Base-by-base conservation (phyloP, 306 rosid genomes). In the Rubus idaeus region DNA sequence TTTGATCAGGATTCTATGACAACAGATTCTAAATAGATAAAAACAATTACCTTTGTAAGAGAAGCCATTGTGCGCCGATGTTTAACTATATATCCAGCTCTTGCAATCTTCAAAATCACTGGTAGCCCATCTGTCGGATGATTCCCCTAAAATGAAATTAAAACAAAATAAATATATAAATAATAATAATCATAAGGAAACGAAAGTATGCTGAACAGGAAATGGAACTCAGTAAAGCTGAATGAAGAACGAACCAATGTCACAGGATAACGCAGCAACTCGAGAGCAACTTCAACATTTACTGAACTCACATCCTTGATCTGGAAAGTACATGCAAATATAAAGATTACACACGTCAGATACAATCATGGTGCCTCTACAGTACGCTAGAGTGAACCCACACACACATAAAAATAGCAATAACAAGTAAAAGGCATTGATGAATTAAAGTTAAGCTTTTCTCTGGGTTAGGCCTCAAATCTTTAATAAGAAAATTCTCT, bases 51-150 rank as follows among this genome's bases (percentile, higher is more conserved):
- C 98, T 95, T 91, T 0, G 91, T 92, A 67, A 91, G 78, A 40
- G 90, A 12, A 70, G 89, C 93, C 46, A 70, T 82, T 56, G 85
- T 74, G 35, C 84, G 86, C 35, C 97, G 83, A 84, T 92, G 91
- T 83, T 80, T 84, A 80, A 95, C 78, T 10, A 80, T 49, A 79
- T 88, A 86, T 73, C 99, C 99, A 66, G 23, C 57, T 84, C 68
- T 86, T 37, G 88, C 83, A 64, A 89, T 81, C 89, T 82, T 91
- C 75, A 95, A 52, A 14, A 86, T 64, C 82, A 95, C 87, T 21
- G 96, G 97, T 45, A 75, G 88, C 68, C 96, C 98, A 85, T 91
- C 97, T 67, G 69, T 75, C 3, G 99, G 99, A 87, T 95, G 99
- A 35, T 82, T 72, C 57, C 99, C 99, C 99, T 95, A 66, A 53